A percentile compares a stretch with the other conserved stretches of the same genome.
Conservation (phyloP, 176 grass and related monocot genomes). For the Alopecurus myosuroides region DNA sequence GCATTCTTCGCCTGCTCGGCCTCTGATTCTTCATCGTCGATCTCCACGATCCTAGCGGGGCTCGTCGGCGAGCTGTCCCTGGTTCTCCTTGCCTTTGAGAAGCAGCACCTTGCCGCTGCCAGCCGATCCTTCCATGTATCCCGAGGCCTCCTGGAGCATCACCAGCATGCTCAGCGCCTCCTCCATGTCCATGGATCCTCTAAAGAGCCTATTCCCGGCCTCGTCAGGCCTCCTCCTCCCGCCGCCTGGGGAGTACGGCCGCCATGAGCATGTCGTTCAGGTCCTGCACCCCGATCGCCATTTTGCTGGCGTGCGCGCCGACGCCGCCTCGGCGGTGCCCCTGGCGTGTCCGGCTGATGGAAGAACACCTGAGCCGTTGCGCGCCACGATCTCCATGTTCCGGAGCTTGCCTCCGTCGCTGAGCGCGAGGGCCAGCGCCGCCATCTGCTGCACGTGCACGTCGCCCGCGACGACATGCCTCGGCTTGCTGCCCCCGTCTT, state of each 20-base stretch:
- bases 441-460: slow-evolving; percentile 69
- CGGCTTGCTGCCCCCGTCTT: not conserved
- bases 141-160: slow-evolving; percentile 75
- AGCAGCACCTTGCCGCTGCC: slow-evolving; percentile 53
- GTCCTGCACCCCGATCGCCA: slow-evolving; percentile 63
- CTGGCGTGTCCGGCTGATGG: slow-evolving; percentile 11
- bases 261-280: slow-evolving; percentile 70
- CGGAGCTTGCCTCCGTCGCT: slow-evolving; percentile 86
- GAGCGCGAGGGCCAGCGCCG: slow-evolving; percentile 81
- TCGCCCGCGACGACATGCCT: slow-evolving; percentile 8
- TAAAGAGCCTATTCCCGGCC: slow-evolving; percentile 43
- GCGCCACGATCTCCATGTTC: slow-evolving; percentile 56
- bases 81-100: slow-evolving; percentile 57
- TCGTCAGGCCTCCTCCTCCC: slow-evolving; percentile 32
- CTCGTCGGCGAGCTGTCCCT: slow-evolving; percentile 3
- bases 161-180: slow-evolving; percentile 83
- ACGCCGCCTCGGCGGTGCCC: not conserved
- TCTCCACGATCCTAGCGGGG: slow-evolving; percentile 38
- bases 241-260: slow-evolving; percentile 27
- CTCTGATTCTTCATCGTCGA: slow-evolving; percentile 28
- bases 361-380: slow-evolving; percentile 48
- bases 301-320: slow-evolving; percentile 27
- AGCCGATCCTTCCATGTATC: slow-evolving; percentile 57
- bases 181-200: slow-evolving; percentile 80
- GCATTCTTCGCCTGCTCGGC: slow-evolving; percentile 8